phyloP scores from a whole-genome alignment of 805 yeast genomes.

The Yarrowia sp. region DNA sequence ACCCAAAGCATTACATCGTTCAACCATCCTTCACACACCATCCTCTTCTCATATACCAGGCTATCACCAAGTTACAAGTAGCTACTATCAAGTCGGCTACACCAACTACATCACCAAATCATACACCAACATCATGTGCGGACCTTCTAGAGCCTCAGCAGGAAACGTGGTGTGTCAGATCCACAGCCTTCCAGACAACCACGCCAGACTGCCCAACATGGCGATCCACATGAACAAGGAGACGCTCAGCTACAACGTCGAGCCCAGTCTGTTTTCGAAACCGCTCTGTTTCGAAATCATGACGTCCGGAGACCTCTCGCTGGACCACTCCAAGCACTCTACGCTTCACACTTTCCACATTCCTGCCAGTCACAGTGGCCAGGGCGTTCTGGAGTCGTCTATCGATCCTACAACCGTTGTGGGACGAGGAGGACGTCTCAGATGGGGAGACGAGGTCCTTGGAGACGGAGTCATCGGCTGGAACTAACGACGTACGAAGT shows the following conservation, averaged over 20 bases:
- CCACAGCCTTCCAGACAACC: not conserved
- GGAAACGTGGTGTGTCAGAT: constrained; percentile 10
- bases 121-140: constrained; percentile 16
- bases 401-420: constrained; percentile 2
- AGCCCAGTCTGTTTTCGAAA: constrained; percentile 4
- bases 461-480: constrained; percentile 26
- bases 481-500: not conserved
- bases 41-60: no score
- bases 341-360: not conserved
- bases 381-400: not conserved
- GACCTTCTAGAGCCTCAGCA: not conserved
- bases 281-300: constrained; percentile 16
- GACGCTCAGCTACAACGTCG: not conserved
- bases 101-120: no score
- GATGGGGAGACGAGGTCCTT: not conserved
- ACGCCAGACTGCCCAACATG: constrained; percentile 2
- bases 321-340: not conserved
- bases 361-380: not conserved
- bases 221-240: constrained; percentile 5
- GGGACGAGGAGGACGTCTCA: constrained; percentile 10
- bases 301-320: constrained; percentile 9
- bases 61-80: no score
- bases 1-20: not conserved
- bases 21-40: not conserved
- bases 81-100: no score